Conservation (phyloP, 768 basidiomycete species). For the Coprinellus aureogranulatus region DNA sequence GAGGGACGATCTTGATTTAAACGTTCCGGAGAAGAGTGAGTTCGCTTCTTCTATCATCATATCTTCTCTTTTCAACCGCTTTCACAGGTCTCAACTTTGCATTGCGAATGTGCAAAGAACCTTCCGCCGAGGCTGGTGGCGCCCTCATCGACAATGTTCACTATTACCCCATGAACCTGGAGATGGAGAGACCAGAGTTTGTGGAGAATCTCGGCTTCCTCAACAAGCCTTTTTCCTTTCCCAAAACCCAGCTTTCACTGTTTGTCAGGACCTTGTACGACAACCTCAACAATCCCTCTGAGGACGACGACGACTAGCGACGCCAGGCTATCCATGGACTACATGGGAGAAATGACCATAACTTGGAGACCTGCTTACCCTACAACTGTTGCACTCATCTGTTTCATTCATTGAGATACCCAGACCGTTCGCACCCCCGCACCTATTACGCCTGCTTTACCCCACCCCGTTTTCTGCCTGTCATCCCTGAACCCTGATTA, state of each 20-base stretch:
- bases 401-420: no score
- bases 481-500: no score
- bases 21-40: constrained; percentile 36
- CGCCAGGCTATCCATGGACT: constrained; percentile 4
- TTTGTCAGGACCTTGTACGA: constrained; percentile 65
- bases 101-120: constrained; percentile 47
- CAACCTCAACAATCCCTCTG: constrained; percentile 37
- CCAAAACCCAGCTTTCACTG: constrained; percentile 59
- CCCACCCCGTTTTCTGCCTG: no score
- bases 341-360: no score
- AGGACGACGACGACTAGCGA: constrained; percentile 27
- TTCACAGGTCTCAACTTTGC: constrained; percentile 62
- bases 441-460: no score
- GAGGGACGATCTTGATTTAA: constrained; percentile 29
- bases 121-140: constrained; percentile 29
- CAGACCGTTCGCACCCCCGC: no score
- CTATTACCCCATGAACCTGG: constrained; percentile 63
- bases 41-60: no score
- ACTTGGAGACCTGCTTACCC: no score
- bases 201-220: constrained; percentile 63
- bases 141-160: constrained; percentile 49
- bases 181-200: constrained; percentile 58
- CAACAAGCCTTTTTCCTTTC: constrained; percentile 63
- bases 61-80: no score
- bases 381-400: no score